Conservation (phyloP, 768 basidiomycete species). For the Lactarius indigo region DNA sequence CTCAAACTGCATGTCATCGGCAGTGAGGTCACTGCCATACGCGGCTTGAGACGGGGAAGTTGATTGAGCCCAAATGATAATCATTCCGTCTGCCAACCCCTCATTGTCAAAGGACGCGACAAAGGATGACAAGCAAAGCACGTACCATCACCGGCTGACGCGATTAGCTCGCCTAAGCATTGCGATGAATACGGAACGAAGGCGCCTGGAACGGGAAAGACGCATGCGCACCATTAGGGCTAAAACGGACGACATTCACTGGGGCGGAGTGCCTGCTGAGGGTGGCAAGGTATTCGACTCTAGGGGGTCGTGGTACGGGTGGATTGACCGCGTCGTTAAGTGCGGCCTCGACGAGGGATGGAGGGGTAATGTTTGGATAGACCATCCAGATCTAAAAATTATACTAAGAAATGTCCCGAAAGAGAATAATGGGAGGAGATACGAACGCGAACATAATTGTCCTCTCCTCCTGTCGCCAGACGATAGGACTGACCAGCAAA, state of each 20-base stretch:
- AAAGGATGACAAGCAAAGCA: constrained; percentile 14
- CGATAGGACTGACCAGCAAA: constrained; percentile 77
- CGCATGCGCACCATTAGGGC: constrained; percentile 73
- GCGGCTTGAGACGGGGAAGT: constrained; percentile 63
- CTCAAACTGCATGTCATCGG: constrained; percentile 81
- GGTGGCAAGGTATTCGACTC: constrained; percentile 94
- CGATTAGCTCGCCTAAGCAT: constrained; percentile 75
- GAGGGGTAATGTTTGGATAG: constrained; percentile 81
- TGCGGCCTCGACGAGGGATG: constrained; percentile 47
- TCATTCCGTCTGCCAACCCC: constrained; percentile 76
- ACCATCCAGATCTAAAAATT: constrained; percentile 82
- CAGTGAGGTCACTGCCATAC: constrained; percentile 78
- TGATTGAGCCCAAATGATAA: constrained; percentile 92
- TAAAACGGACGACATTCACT: constrained; percentile 95
- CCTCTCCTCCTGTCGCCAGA: constrained; percentile 93
- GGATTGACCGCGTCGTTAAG: constrained; percentile 33
- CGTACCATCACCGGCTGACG: constrained; percentile 96
- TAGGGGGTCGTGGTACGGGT: constrained; percentile 57
- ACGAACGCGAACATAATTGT: constrained; percentile 94
- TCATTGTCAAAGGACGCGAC: constrained; percentile 4
- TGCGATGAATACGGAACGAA: constrained; percentile 7
- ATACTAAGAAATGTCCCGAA: not conserved
- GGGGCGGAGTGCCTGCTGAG: constrained; percentile 89
- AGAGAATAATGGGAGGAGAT: not conserved
- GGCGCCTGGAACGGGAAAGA: constrained; percentile 8